phyloP scores from a whole-genome alignment of 164 flowering plant species.

The Chloranthus sessilifolius region DNA sequence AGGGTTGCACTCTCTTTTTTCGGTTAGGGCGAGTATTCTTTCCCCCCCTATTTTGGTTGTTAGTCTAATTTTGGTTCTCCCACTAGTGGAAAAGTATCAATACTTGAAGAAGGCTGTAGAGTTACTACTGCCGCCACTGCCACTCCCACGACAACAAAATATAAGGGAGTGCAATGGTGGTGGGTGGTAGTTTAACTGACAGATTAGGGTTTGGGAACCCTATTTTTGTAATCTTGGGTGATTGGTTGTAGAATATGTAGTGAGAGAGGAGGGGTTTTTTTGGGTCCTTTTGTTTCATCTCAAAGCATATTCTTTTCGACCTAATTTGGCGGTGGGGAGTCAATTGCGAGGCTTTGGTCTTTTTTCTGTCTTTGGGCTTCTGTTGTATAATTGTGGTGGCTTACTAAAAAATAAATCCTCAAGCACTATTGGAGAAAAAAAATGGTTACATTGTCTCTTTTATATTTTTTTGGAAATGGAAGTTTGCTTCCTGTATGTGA shows the following conservation, averaged over 20 bases:
- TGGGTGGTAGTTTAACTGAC: constrained; percentile 21
- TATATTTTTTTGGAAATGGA: too few relatives aligned
- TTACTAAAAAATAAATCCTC: constrained; percentile 8
- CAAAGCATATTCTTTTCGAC: constrained; percentile 11
- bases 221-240: constrained; percentile 7
- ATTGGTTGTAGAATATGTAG: constrained; percentile 19
- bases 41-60: not conserved
- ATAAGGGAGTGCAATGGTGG: constrained; percentile 10
- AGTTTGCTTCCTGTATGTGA: too few relatives aligned
- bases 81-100: constrained; percentile 4
- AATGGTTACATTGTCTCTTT: too few relatives aligned
- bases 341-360: not conserved
- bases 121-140: not conserved
- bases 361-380: not conserved
- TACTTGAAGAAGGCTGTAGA: constrained; percentile 10
- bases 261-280: constrained; percentile 10
- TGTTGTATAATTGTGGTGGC: constrained; percentile 13
- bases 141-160: not conserved
- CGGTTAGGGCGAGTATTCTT: not conserved
- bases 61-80: constrained; percentile 11
- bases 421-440: too few relatives aligned
- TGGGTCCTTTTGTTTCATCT: constrained; percentile 10
- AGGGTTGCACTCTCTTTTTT: constrained; percentile 7
- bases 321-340: constrained; percentile 7
- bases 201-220: constrained; percentile 9